Conservation (phyloP, 768 basidiomycete genomes). For the Suillus discolor region DNA sequence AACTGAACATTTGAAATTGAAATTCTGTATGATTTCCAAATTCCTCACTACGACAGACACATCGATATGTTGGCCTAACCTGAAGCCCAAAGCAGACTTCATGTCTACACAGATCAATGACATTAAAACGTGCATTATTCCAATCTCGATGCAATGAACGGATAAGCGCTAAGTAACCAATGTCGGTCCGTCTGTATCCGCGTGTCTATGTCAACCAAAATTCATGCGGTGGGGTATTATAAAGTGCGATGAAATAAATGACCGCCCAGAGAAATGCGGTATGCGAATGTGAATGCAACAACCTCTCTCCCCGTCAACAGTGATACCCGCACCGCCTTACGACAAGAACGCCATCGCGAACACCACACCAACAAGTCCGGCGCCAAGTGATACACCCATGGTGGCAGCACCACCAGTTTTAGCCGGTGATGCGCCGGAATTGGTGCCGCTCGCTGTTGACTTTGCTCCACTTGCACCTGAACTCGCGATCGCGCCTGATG, state of each 20-base stretch:
- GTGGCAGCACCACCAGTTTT: slow-evolving; percentile 21
- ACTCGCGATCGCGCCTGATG: slow-evolving; percentile 8
- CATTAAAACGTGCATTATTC: neutral
- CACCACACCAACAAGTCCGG: slow-evolving; percentile 33
- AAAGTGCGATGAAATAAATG: neutral
- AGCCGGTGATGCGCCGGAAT: slow-evolving; percentile 18
- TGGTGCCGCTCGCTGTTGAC: neutral
- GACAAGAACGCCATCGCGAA: slow-evolving; percentile 39
- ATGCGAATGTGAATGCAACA: neutral
- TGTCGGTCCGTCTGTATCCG: neutral
- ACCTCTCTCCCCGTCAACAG: neutral
- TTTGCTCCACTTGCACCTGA: neutral
- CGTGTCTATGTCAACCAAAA: neutral
- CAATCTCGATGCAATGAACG: slow-evolving; percentile 5
- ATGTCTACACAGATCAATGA: neutral
- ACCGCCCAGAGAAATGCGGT: too few species aligned
- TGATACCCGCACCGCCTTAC: slow-evolving; percentile 15
- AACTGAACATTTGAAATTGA: too few species aligned
- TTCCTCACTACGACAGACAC: too few species aligned
- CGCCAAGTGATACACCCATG: slow-evolving; percentile 32
- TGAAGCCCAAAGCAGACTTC: neutral
- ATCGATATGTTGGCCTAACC: too few species aligned
- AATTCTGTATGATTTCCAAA: too few species aligned
- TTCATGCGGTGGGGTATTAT: too few species aligned
- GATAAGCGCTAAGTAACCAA: neutral